Base-by-base conservation (phyloP, 1,139 yeast genomes). In the Pichia sp. region DNA sequence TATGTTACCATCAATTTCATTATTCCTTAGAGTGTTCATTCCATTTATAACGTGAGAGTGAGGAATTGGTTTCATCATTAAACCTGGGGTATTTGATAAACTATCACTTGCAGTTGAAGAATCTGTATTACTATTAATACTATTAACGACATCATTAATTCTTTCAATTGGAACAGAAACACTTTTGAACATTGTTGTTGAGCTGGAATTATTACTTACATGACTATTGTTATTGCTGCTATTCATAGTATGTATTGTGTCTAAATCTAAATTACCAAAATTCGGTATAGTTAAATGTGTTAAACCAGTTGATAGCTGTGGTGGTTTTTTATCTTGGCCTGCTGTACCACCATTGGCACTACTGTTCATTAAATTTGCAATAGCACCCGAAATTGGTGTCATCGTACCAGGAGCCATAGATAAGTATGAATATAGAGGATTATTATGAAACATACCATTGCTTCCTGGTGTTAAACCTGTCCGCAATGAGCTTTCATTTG, bases 401-500 rank as follows among this genome's bases (percentile, higher is more conserved):
- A 48, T 30, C 12, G 45, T 38, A 9, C 46, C 51, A 11, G 49
- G 41, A 1, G 46, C 40, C 43, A 46, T 39, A 7, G 40, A 32
- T 23, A 50, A 43, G n/a, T 50, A 50, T 12, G 51, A 43, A 47
- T 47, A 50, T 20, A 50, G 18, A 1, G 42, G 29, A 38, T n/a
- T 46, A 24, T 44, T 47, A 8, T 36, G 25, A 30, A 41, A 40
- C 34, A 42, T 42, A 22, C 34, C 20, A n/a, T 38, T 42, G 9
- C 69, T 67, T 2, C 74, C 73, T 1, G 80, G 80, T 0, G 89
- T 81, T 35, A 82, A 63, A 0, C 90, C 90, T 0, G 85, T 72
- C 52, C 92, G 70, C 42, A 83, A 54, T 46, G 77, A 73, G 6
- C 85, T 77, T 59, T 82, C 89, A 62, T 80, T 82, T 7, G 90